Evolutionary conservation across 1,284 basidiomycete genomes (phyloP), one percentile per base, ranked within the genome.

Genomic region (Moesziomyces sp.): DNA sequence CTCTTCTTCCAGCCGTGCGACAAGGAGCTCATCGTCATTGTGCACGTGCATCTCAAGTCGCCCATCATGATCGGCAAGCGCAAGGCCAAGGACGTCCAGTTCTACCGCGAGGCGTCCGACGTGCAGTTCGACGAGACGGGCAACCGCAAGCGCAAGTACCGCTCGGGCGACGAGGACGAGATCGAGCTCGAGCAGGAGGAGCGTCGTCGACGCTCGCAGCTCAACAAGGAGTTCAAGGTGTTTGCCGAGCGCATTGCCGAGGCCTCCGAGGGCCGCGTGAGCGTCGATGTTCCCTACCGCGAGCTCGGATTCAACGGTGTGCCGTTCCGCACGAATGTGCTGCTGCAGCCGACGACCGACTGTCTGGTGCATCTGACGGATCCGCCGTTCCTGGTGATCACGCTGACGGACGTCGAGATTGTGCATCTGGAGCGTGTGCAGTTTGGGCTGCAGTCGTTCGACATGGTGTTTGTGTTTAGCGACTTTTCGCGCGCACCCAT

Each of bases 51-150:
- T 84, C 88, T 99, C 67, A 97, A 91, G 85, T 90, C 94, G 2
- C 97, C 97, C 3, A 99, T 99, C 85, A 95, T 99, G 89, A 92
- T 99, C 76, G 96, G 97, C 71, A 99, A 99, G 88, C 96, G 94
- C 86, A 99, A 99, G 86, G 91, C 95, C 19, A 92, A 92, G 91
- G 97, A 99, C 84, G 90, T 99, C 10, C 97, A 99, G 89, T 98
- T 99, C 86, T 97, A 93, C 87, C 92, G 97, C 24, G 97, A 99
- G 86, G 97, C 95, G 2, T 93, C 93, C 0, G 97, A 99, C 81
- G 94, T 96, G 40, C 93, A 96, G 76, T 99, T 98, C 82, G 97
- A 99, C 82, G 97, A 99, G 86, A 97, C 95, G 0, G 96, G 96
- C n/a, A 98, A 98, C 83, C 90, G 94, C 76, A 99, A 98, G 85